Evolutionary conservation across 768 basidiomycete species (phyloP).

Genomic region (Tylopilus subfusipes): DNA sequence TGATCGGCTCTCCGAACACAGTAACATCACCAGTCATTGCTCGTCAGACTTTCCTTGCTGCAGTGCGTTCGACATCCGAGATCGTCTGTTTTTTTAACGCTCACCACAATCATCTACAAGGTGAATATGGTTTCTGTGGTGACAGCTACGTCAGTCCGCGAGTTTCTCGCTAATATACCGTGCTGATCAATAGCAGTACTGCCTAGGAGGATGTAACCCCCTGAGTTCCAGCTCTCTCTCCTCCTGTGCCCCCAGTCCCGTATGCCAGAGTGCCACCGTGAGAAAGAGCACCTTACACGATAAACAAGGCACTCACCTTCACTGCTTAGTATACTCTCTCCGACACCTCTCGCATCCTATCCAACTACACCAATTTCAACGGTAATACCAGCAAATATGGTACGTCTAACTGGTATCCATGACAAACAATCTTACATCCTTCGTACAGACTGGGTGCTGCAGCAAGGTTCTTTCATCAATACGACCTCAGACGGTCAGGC

Average conservation of each 20-base stretch:
- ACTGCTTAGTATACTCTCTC: slow-evolving; percentile 52
- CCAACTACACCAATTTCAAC: slow-evolving; percentile 63
- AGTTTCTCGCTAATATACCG: background rate
- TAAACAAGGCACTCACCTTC: background rate
- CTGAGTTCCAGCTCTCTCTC: slow-evolving; percentile 56
- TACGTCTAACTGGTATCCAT: slow-evolving; percentile 19
- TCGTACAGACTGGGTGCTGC: slow-evolving; percentile 62
- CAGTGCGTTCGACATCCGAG: slow-evolving; percentile 30
- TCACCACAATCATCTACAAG: slow-evolving; percentile 21
- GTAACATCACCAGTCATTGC: slow-evolving; percentile 38
- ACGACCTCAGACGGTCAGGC: slow-evolving; percentile 54
- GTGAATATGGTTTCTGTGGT: slow-evolving; percentile 56
- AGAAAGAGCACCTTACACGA: slow-evolving; percentile 13
- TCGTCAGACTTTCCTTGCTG: slow-evolving; percentile 41
- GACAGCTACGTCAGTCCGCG: slow-evolving; percentile 33
- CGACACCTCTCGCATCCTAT: slow-evolving; percentile 62
- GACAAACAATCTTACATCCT: background rate
- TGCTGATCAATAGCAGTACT: slow-evolving; percentile 48
- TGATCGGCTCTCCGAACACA: too few relatives aligned
- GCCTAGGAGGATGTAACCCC: slow-evolving; percentile 86
- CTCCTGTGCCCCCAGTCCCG: slow-evolving; percentile 69
- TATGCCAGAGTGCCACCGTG: slow-evolving; percentile 64
- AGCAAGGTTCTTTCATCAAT: slow-evolving; percentile 64
- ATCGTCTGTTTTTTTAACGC: background rate
- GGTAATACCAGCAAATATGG: slow-evolving; percentile 73